Evolutionary conservation across 2,329 filamentous ascomycete genomes (phyloP).

Genomic region (Aspergillus felis): DNA sequence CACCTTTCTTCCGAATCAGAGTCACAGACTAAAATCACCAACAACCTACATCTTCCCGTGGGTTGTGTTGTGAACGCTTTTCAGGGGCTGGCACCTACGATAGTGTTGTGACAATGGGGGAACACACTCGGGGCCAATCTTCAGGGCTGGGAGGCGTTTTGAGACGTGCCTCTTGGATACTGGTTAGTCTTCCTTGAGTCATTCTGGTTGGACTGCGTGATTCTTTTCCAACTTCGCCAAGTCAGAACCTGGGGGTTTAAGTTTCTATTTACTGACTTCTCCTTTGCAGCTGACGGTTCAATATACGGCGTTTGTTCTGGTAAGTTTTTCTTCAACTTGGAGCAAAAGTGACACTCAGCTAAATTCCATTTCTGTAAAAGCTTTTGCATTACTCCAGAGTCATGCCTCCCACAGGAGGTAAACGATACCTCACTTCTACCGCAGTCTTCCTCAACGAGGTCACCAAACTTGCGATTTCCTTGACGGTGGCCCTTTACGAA

Average conservation of each 20-base stretch:
- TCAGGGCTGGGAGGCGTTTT: slow-evolving; percentile 31
- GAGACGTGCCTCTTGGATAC: slow-evolving; percentile 34
- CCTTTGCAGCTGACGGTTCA: slow-evolving; percentile 39
- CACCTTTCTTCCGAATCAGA: not conserved
- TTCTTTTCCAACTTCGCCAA: not conserved
- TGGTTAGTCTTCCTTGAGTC: slow-evolving; percentile 30
- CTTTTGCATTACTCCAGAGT: slow-evolving; percentile 92
- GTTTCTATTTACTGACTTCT: slow-evolving; percentile 8
- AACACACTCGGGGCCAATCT: slow-evolving; percentile 28
- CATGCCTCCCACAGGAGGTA: slow-evolving; percentile 79
- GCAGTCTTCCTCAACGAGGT: slow-evolving; percentile 92
- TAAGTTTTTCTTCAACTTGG: slow-evolving; percentile 23
- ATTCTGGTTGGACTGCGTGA: not conserved
- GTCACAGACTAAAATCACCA: not conserved
- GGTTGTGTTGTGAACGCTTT: not conserved
- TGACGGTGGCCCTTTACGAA: slow-evolving; percentile 85
- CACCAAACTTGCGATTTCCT: slow-evolving; percentile 79
- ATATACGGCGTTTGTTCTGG: slow-evolving; percentile 42
- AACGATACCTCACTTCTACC: slow-evolving; percentile 89
- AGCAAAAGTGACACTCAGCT: slow-evolving; percentile 9
- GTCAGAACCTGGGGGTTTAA: not conserved
- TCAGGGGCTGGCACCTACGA: not conserved
- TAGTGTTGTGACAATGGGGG: slow-evolving; percentile 27
- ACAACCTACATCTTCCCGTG: not conserved
- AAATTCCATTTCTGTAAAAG: slow-evolving; percentile 41